Evolutionary conservation across 257 asterid genomes (phyloP).

Genomic region (Salvia splendens): DNA sequence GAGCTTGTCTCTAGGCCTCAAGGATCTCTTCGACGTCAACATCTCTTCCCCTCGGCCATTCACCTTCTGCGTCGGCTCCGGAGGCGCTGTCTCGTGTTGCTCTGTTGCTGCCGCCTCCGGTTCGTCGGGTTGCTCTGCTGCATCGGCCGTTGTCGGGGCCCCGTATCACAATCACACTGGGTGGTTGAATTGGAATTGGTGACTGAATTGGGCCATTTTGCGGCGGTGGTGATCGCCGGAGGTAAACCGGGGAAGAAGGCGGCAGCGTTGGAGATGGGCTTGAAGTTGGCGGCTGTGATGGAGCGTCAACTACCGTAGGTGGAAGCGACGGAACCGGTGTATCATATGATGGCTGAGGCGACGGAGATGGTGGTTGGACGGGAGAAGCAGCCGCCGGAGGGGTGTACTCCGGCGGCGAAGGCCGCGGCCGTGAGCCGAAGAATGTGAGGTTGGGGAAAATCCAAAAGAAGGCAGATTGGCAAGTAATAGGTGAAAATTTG

Average conservation of each 20-base stretch:
- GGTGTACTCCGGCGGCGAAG: constrained; percentile 20
- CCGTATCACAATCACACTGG: constrained; percentile 19
- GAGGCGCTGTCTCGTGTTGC: no score
- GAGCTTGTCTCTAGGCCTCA: no score
- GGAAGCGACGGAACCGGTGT: constrained; percentile 24
- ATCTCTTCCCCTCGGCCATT: no score
- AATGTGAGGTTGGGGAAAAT: constrained; percentile 37
- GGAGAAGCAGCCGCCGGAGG: constrained; percentile 27
- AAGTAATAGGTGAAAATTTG: constrained; percentile 45
- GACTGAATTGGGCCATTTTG: constrained; percentile 25
- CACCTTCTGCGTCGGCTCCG: no score
- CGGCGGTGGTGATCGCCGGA: not conserved
- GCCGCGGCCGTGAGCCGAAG: constrained; percentile 32
- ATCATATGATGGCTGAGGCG: constrained; percentile 13
- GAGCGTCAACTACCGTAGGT: constrained; percentile 21
- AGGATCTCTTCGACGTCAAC: no score
- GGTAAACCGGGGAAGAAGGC: not conserved
- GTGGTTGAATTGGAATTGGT: constrained; percentile 25
- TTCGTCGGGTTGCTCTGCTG: no score
- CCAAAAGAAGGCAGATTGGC: constrained; percentile 53
- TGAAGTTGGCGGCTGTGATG: constrained; percentile 13
- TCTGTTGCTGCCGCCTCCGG: no score
- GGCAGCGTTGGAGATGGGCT: constrained; percentile 12
- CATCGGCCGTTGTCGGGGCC: no score
- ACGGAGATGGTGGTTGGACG: constrained; percentile 28